Base-by-base conservation (phyloP, 23 red algal species). In the Rhodosorus marinus region DNA sequence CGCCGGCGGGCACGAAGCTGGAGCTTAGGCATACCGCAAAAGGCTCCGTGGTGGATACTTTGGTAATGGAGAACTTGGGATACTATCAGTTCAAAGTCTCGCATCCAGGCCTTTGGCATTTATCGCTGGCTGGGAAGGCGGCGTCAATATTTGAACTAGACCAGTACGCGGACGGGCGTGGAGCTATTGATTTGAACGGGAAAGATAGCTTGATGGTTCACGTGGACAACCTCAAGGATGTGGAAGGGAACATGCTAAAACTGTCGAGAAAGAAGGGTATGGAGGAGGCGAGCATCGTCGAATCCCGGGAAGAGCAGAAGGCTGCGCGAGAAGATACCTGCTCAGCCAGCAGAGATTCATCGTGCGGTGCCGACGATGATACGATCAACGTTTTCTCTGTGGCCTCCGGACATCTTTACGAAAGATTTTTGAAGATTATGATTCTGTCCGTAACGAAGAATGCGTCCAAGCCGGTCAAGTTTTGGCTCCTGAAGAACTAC, bases 381-480 rank as follows among this genome's bases (percentile, higher is more conserved):
- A 41, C 17, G 5, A 79, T 98, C 21, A 57, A 98, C 45, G 61
- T 98, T n/a, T 98, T 98, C 50, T 85, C 90, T 1, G 68, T 98
- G 0, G 90, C 90, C 1, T 81, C 79, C n/a, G 90, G 90, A 7
- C 81, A 98, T 42, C 59, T 98, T 20, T 98, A 98, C 41, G 90
- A 98, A 56, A 65, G 90, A 4, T 69, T 98, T 27, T 57, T 98
- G 42, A 74, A 76, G 20, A 98, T 98, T 46, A 98, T 98, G 90
- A 98, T 98, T 57, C 46, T 64, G 26, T 81, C 73, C 40, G 90
- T 75, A 21, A 67, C 63, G 21, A 67, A 63, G 33, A 70, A 75
- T 25, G 67, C 78, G 8, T 55, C 50, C 32, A 38, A 57, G 4
- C 72, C 70, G 4, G 66, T 83, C 48, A 84, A 98, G 33, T 98